phyloP scores from a whole-genome alignment of 495 filamentous ascomycete species.

The Penicillium pancosmium region DNA sequence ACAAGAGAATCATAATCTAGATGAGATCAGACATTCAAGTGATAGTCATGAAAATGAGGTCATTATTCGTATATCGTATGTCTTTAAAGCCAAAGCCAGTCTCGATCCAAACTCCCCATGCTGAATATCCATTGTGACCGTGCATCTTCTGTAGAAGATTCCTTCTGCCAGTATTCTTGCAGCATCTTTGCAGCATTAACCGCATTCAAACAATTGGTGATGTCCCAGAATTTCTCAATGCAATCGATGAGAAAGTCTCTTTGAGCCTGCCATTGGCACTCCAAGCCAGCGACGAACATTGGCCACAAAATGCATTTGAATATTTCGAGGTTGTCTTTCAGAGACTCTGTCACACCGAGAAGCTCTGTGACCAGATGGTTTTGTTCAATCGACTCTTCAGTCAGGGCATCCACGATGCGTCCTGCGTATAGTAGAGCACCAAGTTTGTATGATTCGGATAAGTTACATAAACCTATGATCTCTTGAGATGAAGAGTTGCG shows the following conservation, averaged over 20 bases:
- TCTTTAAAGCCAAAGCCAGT: conserved; percentile 44
- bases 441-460: conserved; percentile 35
- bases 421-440: conserved; percentile 36
- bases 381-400: conserved; percentile 13
- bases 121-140: conserved; percentile 42
- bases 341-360: conserved; percentile 40
- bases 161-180: conserved; percentile 32
- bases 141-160: conserved; percentile 6
- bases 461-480: conserved; percentile 22
- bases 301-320: conserved; percentile 64
- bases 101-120: conserved; percentile 36
- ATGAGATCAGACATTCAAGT: not conserved
- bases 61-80: conserved; percentile 1
- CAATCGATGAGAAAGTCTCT: conserved; percentile 30
- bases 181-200: conserved; percentile 38
- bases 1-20: not conserved
- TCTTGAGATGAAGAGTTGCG: conserved; percentile 27
- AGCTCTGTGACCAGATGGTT: conserved; percentile 47
- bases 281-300: conserved; percentile 58
- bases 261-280: conserved; percentile 36
- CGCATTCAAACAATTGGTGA: conserved; percentile 43
- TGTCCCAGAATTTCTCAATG: conserved; percentile 40
- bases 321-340: conserved; percentile 47
- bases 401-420: conserved; percentile 35
- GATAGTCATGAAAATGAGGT: not conserved